Evolutionary conservation across 2,329 filamentous ascomycete species (phyloP), one percentile per base, ranked within the genome.

Genomic region (Apiospora saccharicola): DNA sequence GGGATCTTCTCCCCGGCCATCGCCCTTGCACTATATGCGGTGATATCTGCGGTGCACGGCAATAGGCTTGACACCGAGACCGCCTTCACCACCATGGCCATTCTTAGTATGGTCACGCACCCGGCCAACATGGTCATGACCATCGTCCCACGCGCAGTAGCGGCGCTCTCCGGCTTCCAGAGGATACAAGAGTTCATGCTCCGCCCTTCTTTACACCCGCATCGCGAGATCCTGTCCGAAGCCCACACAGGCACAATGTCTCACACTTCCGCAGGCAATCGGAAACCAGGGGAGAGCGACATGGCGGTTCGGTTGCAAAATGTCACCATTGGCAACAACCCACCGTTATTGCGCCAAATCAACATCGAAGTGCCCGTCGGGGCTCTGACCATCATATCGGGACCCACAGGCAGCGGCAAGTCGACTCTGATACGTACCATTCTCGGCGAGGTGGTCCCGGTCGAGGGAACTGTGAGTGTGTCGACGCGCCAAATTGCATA

Each of bases 51-150:
- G 2, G 14, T 71, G 0, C 71, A 72, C 0, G 79, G 79, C 4
- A 71, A 46, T 0, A 14, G 49, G 0, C 72, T 85, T 5, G 77
- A 84, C 22, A 76, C 78, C 0, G 78, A 81, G 68, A 84, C 82
- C 0, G 83, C 83, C 0, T 86, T 85, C 70, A 83, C 84, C 0
- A 82, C 83, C 0, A 77, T 81, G 16, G 83, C 83, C 0, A 76
- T 84, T n/a, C 70, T 85, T 10, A 73, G 75, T 7, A 78, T 85
- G 75, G 78, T 85, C 0, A 85, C 82, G 0, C 81, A 84, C 37
- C 83, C 83, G 0, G 83, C 83, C 8, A 85, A 85, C 69, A 85
- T 85, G 82, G 75, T 85, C 24, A 84, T 85, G 83, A 83, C 83
- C 0, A 80, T 83, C 24, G 71, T 84, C 0, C 83, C 83, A 0